Conservation (phyloP, 495 filamentous ascomycete species). For the Trichoderma virens region DNA sequence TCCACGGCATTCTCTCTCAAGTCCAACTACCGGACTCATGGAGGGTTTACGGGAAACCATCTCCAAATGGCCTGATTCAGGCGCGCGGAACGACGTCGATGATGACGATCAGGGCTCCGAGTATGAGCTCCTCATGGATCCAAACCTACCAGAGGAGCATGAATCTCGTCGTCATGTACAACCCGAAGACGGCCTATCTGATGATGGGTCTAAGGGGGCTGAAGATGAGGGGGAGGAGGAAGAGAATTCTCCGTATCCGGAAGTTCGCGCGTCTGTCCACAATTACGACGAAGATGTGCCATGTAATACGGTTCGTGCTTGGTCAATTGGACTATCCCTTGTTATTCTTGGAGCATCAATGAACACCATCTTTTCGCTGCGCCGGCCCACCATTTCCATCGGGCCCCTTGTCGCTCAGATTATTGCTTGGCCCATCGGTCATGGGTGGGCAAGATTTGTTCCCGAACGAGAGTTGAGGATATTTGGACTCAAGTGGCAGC, state of each 20-base stretch:
- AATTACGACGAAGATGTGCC: slow-evolving; percentile 60
- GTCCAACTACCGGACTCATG: neutral
- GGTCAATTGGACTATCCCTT: slow-evolving; percentile 60
- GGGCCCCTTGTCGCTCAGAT: slow-evolving; percentile 63
- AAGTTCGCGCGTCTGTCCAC: slow-evolving; percentile 55
- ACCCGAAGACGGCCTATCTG: slow-evolving; percentile 10
- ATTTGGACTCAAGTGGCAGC: slow-evolving; percentile 47
- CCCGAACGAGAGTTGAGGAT: slow-evolving; percentile 45
- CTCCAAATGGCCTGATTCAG: slow-evolving; percentile 27
- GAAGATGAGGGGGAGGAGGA: slow-evolving; percentile 36
- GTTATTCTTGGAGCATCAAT: slow-evolving; percentile 57
- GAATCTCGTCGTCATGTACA: slow-evolving; percentile 16
- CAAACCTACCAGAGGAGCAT: slow-evolving; percentile 39
- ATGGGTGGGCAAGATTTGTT: slow-evolving; percentile 39
- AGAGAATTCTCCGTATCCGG: slow-evolving; percentile 62
- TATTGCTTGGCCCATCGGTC: slow-evolving; percentile 62
- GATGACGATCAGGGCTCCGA: slow-evolving; percentile 34
- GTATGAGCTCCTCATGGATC: slow-evolving; percentile 39
- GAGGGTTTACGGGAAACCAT: slow-evolving; percentile 6
- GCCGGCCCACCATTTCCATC: slow-evolving; percentile 57
- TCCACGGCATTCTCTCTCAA: neutral
- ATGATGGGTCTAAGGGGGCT: slow-evolving; percentile 21
- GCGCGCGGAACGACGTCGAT: slow-evolving; percentile 17
- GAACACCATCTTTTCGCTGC: slow-evolving; percentile 66
- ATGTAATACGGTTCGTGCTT: slow-evolving; percentile 65